Conservation (phyloP, 352 stramenopile genomes). For the Phytophthora pistaciae region DNA sequence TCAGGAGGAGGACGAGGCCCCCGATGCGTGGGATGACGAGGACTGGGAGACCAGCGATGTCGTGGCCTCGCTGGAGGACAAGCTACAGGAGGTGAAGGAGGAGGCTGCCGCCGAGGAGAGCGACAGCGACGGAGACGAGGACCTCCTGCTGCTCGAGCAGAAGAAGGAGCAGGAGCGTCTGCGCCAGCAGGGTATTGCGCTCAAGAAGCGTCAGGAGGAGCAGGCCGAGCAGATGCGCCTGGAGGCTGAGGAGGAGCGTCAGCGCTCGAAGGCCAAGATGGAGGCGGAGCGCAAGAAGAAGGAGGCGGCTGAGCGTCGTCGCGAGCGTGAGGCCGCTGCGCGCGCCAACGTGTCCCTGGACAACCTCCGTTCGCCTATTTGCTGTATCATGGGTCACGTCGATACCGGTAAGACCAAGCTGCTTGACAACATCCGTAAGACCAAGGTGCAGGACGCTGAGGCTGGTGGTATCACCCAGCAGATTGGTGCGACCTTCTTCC, state of each 20-base stretch:
- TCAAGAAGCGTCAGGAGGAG: conserved; percentile 96
- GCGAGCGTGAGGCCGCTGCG: conserved; percentile 75
- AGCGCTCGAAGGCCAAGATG: conserved; percentile 86
- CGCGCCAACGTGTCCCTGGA: conserved; percentile 91
- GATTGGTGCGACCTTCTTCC: conserved; percentile 97
- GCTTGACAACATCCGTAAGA: conserved; percentile 99
- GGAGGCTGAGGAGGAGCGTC: conserved; percentile 68
- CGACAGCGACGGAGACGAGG: conserved; percentile 92
- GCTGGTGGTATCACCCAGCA: conserved; percentile 99
- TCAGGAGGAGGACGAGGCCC: conserved; percentile 66
- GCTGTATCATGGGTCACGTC: conserved; percentile 99
- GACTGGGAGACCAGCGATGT: conserved; percentile 86
- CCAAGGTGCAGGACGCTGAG: conserved; percentile 97
- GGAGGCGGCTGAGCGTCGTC: conserved; percentile 76
- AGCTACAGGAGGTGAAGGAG: conserved; percentile 70
- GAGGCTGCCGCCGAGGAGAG: conserved; percentile 37
- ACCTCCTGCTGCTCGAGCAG: conserved; percentile 95
- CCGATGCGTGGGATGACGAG: conserved; percentile 86
- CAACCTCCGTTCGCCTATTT: conserved; percentile 98
- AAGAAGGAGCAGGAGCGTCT: conserved; percentile 95
- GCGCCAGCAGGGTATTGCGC: conserved; percentile 91
- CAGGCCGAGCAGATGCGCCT: conserved; percentile 72
- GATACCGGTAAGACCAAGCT: conserved; percentile 99
- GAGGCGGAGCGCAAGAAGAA: conserved; percentile 89
- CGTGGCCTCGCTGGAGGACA: conserved; percentile 82